Evolutionary conservation across 495 filamentous ascomycete species (phyloP).

Genomic region (Neurospora sp.): DNA sequence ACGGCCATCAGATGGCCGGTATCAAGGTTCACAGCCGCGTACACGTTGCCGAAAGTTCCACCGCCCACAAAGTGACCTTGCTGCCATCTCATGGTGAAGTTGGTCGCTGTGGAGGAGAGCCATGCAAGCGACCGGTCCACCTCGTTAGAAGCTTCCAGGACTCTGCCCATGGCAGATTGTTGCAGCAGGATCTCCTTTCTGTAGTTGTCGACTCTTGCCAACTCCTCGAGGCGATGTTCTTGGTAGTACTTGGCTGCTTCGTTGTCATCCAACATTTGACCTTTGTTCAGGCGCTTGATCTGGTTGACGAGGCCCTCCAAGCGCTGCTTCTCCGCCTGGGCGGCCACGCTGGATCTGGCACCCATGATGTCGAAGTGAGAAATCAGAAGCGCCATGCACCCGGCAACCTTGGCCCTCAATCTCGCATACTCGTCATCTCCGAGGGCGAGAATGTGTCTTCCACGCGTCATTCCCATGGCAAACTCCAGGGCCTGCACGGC

Average conservation of each 20-base stretch:
- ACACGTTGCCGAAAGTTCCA: conserved; percentile 94
- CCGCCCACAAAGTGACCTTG: conserved; percentile 96
- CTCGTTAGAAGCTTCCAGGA: conserved; percentile 88
- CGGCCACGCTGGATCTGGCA: conserved; percentile 81
- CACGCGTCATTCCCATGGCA: conserved; percentile 91
- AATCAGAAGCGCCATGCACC: conserved; percentile 95
- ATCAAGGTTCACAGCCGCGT: conserved; percentile 93
- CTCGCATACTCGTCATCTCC: conserved; percentile 74
- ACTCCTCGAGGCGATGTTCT: conserved; percentile 57
- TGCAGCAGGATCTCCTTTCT: conserved; percentile 76
- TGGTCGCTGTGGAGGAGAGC: conserved; percentile 85
- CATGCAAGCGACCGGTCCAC: conserved; percentile 90
- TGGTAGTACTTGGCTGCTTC: conserved; percentile 66
- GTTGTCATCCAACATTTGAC: conserved; percentile 70
- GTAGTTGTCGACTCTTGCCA: conserved; percentile 64
- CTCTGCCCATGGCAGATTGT: conserved; percentile 75
- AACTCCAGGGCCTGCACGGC: conserved; percentile 91
- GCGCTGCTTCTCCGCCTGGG: conserved; percentile 66
- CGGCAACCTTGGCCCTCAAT: conserved; percentile 79
- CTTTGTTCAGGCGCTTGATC: conserved; percentile 62
- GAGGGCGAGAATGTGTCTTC: conserved; percentile 79
- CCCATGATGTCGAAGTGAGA: conserved; percentile 99
- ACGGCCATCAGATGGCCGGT: conserved; percentile 95
- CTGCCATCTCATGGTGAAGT: conserved; percentile 92
- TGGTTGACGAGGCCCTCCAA: conserved; percentile 68